These are phyloP conservation scores for Penicillium samsonianum DNA, from an alignment of 495 filamentous ascomycete genomes.

Conservation along the genomic window DNA sequence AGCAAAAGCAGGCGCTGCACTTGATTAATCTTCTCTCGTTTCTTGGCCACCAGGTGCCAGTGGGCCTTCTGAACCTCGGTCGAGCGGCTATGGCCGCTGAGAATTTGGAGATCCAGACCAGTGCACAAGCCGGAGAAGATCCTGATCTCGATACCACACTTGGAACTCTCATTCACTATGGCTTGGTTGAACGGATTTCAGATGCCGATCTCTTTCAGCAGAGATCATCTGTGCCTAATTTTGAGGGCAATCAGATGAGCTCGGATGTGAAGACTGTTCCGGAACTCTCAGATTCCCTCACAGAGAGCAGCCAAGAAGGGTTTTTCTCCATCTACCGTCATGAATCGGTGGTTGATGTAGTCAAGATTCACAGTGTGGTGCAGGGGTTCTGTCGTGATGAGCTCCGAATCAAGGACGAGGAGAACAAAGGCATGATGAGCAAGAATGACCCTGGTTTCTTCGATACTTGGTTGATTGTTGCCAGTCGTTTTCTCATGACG, in stretches of 20 bases:
- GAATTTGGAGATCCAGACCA: slow-evolving; percentile 51
- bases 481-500: slow-evolving; percentile 58
- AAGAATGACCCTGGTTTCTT: slow-evolving; percentile 34
- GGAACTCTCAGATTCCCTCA: slow-evolving; percentile 38
- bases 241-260: slow-evolving; percentile 23
- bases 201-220: slow-evolving; percentile 42
- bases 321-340: slow-evolving; percentile 48
- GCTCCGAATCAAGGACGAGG: slow-evolving; percentile 55
- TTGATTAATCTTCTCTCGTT: slow-evolving; percentile 75
- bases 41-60: slow-evolving; percentile 71
- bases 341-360: slow-evolving; percentile 59
- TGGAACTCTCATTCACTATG: slow-evolving; percentile 66
- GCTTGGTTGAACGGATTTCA: slow-evolving; percentile 61
- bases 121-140: slow-evolving; percentile 51
- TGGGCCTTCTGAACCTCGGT: slow-evolving; percentile 72
- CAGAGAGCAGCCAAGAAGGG: slow-evolving; percentile 52
- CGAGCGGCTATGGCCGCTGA: slow-evolving; percentile 54
- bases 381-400: slow-evolving; percentile 77
- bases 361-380: slow-evolving; percentile 76
- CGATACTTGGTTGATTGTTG: slow-evolving; percentile 64
- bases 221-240: slow-evolving; percentile 23
- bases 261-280: slow-evolving; percentile 29
- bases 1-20: slow-evolving; percentile 64
- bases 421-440: slow-evolving; percentile 37
- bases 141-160: slow-evolving; percentile 68